These are phyloP conservation scores for Auriscalpium microsporum DNA, from an alignment of 768 basidiomycete species.

Conservation along the genomic window DNA sequence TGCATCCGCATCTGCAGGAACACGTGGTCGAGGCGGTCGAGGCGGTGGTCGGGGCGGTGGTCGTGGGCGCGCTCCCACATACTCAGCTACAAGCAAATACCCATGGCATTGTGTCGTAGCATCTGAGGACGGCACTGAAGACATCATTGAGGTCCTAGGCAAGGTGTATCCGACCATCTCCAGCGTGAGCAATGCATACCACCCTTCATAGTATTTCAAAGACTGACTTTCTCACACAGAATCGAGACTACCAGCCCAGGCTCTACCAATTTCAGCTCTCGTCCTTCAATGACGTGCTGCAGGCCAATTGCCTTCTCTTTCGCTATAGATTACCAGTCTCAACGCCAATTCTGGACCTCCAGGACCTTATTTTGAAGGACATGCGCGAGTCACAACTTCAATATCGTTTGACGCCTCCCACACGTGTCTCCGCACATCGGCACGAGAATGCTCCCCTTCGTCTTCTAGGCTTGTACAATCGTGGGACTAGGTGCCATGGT, in stretches of 20 bases:
- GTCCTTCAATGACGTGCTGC: background rate
- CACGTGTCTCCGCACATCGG: background rate
- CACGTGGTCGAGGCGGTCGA: background rate
- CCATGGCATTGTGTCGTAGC: background rate
- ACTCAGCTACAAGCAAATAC: background rate
- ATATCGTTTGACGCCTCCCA: background rate
- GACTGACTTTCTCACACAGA: no score
- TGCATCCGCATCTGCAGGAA: background rate
- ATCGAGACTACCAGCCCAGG: background rate
- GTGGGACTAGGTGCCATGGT: background rate
- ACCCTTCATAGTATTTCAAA: no score
- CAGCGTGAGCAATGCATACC: no score
- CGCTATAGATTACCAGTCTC: background rate
- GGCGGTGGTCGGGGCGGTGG: background rate
- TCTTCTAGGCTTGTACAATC: background rate
- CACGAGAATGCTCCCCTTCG: background rate
- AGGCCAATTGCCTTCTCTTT: background rate
- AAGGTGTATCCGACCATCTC: background rate
- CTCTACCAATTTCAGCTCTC: background rate
- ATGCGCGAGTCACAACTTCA: background rate
- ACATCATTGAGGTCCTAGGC: background rate
- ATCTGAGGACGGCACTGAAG: background rate
- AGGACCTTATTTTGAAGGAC: background rate
- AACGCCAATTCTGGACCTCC: background rate
- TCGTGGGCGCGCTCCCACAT: background rate